Evolutionary conservation across 331 rosid genomes (phyloP).

Genomic region (Quercus tomentella): DNA sequence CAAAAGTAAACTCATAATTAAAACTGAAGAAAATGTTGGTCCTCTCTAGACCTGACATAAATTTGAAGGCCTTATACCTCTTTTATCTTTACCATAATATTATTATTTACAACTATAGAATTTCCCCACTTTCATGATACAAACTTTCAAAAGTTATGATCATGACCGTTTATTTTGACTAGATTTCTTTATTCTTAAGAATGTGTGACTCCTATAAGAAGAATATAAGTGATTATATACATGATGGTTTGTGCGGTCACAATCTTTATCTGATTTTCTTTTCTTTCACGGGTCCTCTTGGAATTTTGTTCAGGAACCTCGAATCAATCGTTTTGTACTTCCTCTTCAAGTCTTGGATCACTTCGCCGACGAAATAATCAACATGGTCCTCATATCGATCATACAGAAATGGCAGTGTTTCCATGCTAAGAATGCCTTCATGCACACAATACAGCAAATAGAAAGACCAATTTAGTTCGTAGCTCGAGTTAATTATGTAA

Average conservation of each 20-base stretch:
- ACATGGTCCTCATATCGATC: conserved; percentile 55
- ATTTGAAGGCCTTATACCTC: too few species aligned
- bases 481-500: neutral
- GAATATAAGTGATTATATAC: neutral
- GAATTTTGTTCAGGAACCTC: conserved; percentile 47
- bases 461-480: conserved; percentile 1
- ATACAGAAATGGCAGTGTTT: conserved; percentile 53
- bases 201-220: neutral
- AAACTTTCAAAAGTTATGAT: neutral
- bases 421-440: conserved; percentile 50
- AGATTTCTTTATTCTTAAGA: neutral
- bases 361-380: conserved; percentile 27
- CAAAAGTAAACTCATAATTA: too few species aligned
- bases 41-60: too few species aligned
- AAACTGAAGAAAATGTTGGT: too few species aligned
- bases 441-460: conserved; percentile 2
- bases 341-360: conserved; percentile 32
- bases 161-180: neutral
- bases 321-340: conserved; percentile 34
- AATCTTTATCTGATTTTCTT: conserved; percentile 35
- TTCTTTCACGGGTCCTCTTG: conserved; percentile 50
- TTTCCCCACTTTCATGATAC: neutral
- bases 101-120: neutral
- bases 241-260: neutral
- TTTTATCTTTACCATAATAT: neutral